Evolutionary conservation across 1,139 yeast genomes (phyloP).

Genomic region (Blastobotrys serpentis): DNA sequence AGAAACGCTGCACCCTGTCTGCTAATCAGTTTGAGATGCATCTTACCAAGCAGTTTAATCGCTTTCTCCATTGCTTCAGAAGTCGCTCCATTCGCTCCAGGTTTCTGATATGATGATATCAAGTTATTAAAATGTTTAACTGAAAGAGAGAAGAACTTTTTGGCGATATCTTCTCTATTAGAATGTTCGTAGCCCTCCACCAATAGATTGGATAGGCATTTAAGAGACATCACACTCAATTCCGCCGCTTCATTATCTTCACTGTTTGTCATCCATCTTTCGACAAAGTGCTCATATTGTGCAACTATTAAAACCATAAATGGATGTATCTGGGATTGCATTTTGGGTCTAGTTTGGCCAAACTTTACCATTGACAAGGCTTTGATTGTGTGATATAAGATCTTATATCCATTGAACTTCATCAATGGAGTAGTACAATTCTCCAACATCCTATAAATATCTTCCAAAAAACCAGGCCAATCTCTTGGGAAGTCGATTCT

Average conservation of each 20-base stretch:
- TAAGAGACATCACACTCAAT: conserved; percentile 73
- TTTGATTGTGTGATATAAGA: conserved; percentile 76
- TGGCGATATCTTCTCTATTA: conserved; percentile 56
- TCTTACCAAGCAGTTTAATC: conserved; percentile 71
- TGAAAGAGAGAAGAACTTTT: conserved; percentile 52
- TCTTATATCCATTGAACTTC: conserved; percentile 60
- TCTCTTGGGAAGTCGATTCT: conserved; percentile 82
- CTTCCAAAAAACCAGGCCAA: conserved; percentile 80
- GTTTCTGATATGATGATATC: conserved; percentile 53
- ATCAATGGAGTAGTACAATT: conserved; percentile 49
- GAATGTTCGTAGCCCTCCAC: conserved; percentile 77
- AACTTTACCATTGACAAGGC: conserved; percentile 70
- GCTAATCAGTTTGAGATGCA: conserved; percentile 57
- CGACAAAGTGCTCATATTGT: conserved; percentile 58
- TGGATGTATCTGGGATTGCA: conserved; percentile 61
- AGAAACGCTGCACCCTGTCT: conserved; percentile 71
- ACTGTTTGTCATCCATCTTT: conserved; percentile 52
- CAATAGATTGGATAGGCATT: conserved; percentile 67
- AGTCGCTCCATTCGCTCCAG: conserved; percentile 30
- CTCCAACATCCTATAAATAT: conserved; percentile 51
- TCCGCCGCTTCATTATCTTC: conserved; percentile 49
- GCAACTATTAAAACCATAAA: conserved; percentile 30
- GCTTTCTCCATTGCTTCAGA: conserved; percentile 59
- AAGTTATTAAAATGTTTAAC: not conserved
- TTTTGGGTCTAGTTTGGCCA: conserved; percentile 76